Evolutionary conservation across 129 eudicot species (phyloP).

Genomic region (Centrapalus pauciflorus): DNA sequence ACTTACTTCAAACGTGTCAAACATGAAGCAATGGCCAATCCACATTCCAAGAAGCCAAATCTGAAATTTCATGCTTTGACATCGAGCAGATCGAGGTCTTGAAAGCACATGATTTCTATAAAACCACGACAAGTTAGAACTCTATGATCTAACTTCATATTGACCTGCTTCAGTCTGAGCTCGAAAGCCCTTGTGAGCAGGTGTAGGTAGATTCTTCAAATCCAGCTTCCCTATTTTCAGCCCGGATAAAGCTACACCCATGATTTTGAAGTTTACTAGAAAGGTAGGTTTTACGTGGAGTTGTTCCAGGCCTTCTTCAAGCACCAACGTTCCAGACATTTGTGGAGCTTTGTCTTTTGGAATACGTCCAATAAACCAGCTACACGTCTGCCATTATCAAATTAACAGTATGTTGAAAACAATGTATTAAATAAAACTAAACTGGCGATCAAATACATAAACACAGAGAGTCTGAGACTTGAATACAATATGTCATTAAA

Average conservation of each 20-base stretch:
- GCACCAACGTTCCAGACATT: slow-evolving; percentile 71
- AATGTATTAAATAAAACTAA: no score
- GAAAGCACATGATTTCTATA: not conserved
- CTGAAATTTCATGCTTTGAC: not conserved
- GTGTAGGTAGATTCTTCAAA: slow-evolving; percentile 56
- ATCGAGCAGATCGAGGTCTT: no score
- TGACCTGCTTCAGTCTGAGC: slow-evolving; percentile 74
- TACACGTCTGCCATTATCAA: slow-evolving; percentile 59
- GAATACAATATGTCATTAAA: no score
- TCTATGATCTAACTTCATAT: slow-evolving; percentile 77
- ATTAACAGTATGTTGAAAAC: not conserved
- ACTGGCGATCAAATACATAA: not conserved
- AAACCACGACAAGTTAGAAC: not conserved
- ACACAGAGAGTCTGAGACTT: not conserved
- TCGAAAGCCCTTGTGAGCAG: slow-evolving; percentile 87
- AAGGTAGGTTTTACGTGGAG: slow-evolving; percentile 80
- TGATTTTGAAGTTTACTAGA: slow-evolving; percentile 59
- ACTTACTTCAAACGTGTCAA: no score
- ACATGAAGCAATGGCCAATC: no score
- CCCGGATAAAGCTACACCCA: slow-evolving; percentile 96
- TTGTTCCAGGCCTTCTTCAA: slow-evolving; percentile 69
- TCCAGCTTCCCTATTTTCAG: slow-evolving; percentile 71
- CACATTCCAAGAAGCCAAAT: no score
- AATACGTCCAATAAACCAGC: slow-evolving; percentile 78
- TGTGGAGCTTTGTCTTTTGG: slow-evolving; percentile 89